Percentiles rank a stretch among this genome's conserved stretches.
Conservation (phyloP, 257 asterid species). For the Solanum megistacrolobum region DNA sequence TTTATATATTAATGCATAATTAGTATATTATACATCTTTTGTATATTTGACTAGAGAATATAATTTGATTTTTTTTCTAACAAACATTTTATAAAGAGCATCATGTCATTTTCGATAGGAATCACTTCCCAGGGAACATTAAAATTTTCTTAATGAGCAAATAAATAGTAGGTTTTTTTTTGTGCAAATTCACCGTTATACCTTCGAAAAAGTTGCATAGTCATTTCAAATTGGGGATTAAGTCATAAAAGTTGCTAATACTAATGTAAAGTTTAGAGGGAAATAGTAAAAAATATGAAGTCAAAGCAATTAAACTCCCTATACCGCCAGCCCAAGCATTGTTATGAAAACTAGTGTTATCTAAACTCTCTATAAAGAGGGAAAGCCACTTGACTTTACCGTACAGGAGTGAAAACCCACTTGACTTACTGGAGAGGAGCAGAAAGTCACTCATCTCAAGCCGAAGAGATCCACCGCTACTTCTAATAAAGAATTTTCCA, state of each 20-base stretch:
- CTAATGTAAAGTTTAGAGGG: not conserved
- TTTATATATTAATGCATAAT: not conserved
- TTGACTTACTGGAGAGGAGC: not conserved
- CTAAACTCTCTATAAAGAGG: not conserved
- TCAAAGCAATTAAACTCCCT: not conserved
- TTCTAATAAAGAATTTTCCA: not conserved
- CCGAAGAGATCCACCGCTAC: no score
- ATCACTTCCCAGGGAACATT: no score
- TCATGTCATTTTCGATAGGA: no score
- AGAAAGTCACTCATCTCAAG: not conserved
- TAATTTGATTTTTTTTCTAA: not conserved
- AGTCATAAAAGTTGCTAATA: not conserved
- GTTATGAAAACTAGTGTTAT: not conserved
- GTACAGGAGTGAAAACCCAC: not conserved
- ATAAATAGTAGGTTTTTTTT: not conserved
- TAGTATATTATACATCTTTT: not conserved
- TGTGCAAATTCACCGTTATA: not conserved
- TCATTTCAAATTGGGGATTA: not conserved
- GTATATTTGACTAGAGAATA: not conserved
- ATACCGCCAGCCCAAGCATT: not conserved
- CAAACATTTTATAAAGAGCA: no score
- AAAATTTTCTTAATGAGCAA: no score
- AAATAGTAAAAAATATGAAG: not conserved
- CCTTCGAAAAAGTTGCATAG: not conserved
- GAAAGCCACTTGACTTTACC: not conserved